These are phyloP conservation scores for Dictyostelium gargantuum DNA, from an alignment of 208 protist genomes.

Conservation along the genomic window DNA sequence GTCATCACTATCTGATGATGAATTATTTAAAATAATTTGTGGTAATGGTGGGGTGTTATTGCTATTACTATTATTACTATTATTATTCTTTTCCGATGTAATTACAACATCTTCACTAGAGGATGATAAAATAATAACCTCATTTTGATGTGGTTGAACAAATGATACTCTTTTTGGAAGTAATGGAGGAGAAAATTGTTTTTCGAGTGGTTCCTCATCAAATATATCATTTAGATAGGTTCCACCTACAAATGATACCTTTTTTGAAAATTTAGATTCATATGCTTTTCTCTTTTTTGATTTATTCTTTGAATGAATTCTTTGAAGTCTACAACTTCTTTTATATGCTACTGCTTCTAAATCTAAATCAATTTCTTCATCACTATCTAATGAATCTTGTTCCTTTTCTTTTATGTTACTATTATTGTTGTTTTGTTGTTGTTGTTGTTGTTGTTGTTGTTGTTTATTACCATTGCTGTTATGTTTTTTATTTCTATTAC, in stretches of 20 bases:
- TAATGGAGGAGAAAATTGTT: not conserved
- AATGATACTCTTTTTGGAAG: constrained; percentile 55
- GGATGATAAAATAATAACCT: constrained; percentile 34
- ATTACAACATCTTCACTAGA: not conserved
- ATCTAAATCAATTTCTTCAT: constrained; percentile 57
- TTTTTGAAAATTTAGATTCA: not conserved
- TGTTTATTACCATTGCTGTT: not conserved
- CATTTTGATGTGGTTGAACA: constrained; percentile 3
- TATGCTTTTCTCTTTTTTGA: not conserved
- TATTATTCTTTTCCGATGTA: not conserved
- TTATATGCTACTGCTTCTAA: constrained; percentile 24
- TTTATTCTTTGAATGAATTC: constrained; percentile 21
- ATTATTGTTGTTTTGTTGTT: not conserved
- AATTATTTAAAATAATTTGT: too few species aligned
- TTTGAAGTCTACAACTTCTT: constrained; percentile 45
- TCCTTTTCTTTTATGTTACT: not conserved
- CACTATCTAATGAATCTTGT: not conserved
- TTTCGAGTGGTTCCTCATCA: not conserved
- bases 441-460: not conserved
- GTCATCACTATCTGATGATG: not conserved
- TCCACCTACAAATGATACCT: not conserved
- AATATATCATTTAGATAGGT: not conserved
- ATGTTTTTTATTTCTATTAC: not conserved
- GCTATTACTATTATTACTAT: not conserved
- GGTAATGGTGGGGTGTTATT: not conserved